Evolutionary conservation across 2,329 filamentous ascomycete genomes (phyloP), one percentile per base, ranked within the genome.

Genomic region (Phyllosticta capitalensis): DNA sequence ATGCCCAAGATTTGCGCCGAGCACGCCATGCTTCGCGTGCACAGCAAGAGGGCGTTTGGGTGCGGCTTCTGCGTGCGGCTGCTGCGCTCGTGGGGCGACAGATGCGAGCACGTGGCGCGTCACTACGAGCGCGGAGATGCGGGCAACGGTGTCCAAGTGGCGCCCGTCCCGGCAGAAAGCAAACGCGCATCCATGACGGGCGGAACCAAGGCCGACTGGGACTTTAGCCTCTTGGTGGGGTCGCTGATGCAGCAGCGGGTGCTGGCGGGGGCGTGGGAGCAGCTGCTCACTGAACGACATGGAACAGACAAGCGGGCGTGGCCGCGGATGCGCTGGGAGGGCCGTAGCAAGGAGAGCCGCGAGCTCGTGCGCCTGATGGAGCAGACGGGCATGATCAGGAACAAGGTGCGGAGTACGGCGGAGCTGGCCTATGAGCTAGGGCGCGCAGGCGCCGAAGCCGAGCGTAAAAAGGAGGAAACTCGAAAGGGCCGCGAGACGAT

Each of bases 51-150:
- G 70, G 83, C 85, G 48, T 88, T 84, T 81, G 85, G 83, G 1
- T 88, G 85, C 64, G 85, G 85, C 24, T 87, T 87, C 71, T 88
- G 85, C 65, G 84, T 81, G 3, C 81, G 80, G 17, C 77, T 87
- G 50, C 78, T 86, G 61, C 79, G 82, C 17, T 82, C 83, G 12
- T 82, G 83, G 64, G 84, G 87, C 67, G 83, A 85, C 58, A 82
- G 86, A 66, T 84, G 86, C 62, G 83, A 87, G 66, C 85, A 88
- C 64, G 83, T 88, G 33, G 84, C 84, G 20, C 76, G 79, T n/a
- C 85, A 88, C 65, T 87, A 86, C 65, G 85, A 87, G 68, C 79
- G 83, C 71, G 83, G 82, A 63, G 45, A 17, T 10, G 19, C 52
- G 6, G 30, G 30, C 5, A 14, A 38, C 9, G 30, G 30, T 3